Evolutionary conservation across 164 flowering plant genomes (phyloP).

Genomic region (Akebia trifoliata): DNA sequence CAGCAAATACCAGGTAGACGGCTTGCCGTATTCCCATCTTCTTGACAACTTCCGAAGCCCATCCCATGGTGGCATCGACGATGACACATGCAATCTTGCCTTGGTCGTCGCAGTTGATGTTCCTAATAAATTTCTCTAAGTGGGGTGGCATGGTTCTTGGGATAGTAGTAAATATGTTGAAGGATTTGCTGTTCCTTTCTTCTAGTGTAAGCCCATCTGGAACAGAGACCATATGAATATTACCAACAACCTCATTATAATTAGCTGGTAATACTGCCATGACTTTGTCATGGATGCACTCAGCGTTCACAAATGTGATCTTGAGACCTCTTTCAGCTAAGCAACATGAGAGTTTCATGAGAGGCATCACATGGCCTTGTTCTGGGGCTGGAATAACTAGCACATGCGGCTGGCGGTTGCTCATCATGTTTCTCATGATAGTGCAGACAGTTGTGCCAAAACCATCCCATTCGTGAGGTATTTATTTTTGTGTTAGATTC

Average conservation of each 20-base stretch:
- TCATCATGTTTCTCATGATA: too few relatives aligned
- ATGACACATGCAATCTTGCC: slow-evolving; percentile 10
- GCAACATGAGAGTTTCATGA: slow-evolving; percentile 22
- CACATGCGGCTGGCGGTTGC: too few relatives aligned
- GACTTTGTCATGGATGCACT: slow-evolving; percentile 15
- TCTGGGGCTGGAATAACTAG: too few relatives aligned
- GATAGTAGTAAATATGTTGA: background rate
- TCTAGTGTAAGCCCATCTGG: slow-evolving; percentile 14
- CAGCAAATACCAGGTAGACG: slow-evolving; percentile 2
- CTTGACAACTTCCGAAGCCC: slow-evolving; percentile 7
- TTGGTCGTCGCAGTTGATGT: background rate
- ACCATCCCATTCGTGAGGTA: too few relatives aligned
- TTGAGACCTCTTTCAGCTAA: slow-evolving; percentile 22
- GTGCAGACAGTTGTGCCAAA: too few relatives aligned
- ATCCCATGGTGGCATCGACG: slow-evolving; percentile 6
- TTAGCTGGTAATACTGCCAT: background rate
- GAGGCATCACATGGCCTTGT: slow-evolving; percentile 31
- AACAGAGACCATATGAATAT: slow-evolving; percentile 9
- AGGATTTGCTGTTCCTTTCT: slow-evolving; percentile 12
- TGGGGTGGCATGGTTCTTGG: background rate
- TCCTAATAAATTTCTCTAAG: slow-evolving; percentile 13
- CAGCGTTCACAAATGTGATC: slow-evolving; percentile 28
- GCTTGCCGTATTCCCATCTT: slow-evolving; percentile 14
- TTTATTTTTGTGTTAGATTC: too few relatives aligned
- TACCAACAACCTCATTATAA: background rate